Percentiles rank a stretch among this genome's conserved stretches.
Conservation (phyloP, 495 filamentous ascomycete genomes). For the Sordaria brevicollis region DNA sequence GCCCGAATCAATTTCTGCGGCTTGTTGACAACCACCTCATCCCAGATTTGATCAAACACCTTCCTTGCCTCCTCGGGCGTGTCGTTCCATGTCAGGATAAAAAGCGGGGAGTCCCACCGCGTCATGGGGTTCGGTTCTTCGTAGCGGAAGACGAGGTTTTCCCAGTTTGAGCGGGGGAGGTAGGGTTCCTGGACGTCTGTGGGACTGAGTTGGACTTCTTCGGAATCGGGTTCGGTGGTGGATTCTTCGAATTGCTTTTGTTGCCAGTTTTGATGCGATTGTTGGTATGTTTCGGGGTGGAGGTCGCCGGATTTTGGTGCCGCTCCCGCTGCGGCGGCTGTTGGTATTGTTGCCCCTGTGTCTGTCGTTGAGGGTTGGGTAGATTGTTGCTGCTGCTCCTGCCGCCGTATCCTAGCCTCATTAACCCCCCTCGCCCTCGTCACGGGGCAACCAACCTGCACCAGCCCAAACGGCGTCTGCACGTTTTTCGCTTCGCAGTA, state of each 20-base stretch:
- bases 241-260: background rate
- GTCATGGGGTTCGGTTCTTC: slow-evolving; percentile 95
- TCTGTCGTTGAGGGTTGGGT: background rate
- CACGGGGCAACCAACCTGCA: slow-evolving; percentile 73
- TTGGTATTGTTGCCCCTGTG: background rate
- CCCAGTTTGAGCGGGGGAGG: slow-evolving; percentile 53
- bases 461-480: slow-evolving; percentile 69
- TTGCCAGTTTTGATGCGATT: background rate
- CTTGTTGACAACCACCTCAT: slow-evolving; percentile 51
- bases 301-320: background rate
- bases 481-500: slow-evolving; percentile 89
- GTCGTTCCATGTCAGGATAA: slow-evolving; percentile 79
- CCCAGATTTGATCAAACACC: slow-evolving; percentile 58
- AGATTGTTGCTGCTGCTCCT: slow-evolving; percentile 3
- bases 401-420: slow-evolving; percentile 26
- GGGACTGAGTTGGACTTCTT: slow-evolving; percentile 8
- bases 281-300: background rate
- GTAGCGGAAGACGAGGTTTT: slow-evolving; percentile 89
- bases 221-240: background rate
- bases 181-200: slow-evolving; percentile 36
- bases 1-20: slow-evolving; percentile 53
- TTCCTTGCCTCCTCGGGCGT: slow-evolving; percentile 35
- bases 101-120: slow-evolving; percentile 89
- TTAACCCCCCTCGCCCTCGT: slow-evolving; percentile 58
- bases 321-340: background rate